phyloP scores from a whole-genome alignment of 257 asterid species.

The Plantago ovata region DNA sequence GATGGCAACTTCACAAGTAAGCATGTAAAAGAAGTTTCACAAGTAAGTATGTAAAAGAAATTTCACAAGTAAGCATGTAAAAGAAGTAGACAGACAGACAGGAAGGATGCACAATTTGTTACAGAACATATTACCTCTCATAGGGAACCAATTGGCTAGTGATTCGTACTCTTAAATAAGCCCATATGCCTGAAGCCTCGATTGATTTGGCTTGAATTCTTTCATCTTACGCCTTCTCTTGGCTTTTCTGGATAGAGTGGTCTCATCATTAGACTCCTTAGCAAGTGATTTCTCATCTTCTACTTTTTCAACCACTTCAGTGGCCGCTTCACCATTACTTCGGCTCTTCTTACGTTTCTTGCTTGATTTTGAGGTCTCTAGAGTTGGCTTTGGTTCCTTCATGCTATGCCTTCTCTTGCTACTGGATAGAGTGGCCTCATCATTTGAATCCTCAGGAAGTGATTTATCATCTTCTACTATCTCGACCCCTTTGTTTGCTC shows the following conservation, averaged over 20 bases:
- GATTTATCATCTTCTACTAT: slow-evolving; percentile 25
- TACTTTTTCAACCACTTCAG: slow-evolving; percentile 21
- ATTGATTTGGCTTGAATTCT: slow-evolving; percentile 40
- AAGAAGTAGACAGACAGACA: not conserved
- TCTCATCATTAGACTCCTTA: slow-evolving; percentile 28
- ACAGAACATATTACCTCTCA: slow-evolving; percentile 1
- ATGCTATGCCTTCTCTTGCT: slow-evolving; percentile 37
- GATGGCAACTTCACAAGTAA: too few relatives aligned
- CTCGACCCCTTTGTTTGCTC: slow-evolving; percentile 20
- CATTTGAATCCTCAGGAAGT: slow-evolving; percentile 24
- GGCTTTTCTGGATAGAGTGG: slow-evolving; percentile 32
- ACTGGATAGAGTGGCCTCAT: slow-evolving; percentile 33
- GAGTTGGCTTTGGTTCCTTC: too few relatives aligned
- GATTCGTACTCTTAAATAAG: slow-evolving; percentile 53
- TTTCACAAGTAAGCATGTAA: too few relatives aligned
- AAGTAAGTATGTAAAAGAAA: not conserved
- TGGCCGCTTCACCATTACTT: slow-evolving; percentile 19
- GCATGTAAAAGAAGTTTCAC: not conserved
- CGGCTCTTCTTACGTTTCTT: slow-evolving; percentile 24
- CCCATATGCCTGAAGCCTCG: slow-evolving; percentile 61
- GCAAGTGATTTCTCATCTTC: slow-evolving; percentile 23
- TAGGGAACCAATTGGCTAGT: slow-evolving; percentile 16
- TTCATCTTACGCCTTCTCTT: slow-evolving; percentile 52
- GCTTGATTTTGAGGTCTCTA: slow-evolving; percentile 14
- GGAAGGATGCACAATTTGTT: not conserved